Conservation (phyloP, 495 filamentous ascomycete species). For the Bombardia bombarda region DNA sequence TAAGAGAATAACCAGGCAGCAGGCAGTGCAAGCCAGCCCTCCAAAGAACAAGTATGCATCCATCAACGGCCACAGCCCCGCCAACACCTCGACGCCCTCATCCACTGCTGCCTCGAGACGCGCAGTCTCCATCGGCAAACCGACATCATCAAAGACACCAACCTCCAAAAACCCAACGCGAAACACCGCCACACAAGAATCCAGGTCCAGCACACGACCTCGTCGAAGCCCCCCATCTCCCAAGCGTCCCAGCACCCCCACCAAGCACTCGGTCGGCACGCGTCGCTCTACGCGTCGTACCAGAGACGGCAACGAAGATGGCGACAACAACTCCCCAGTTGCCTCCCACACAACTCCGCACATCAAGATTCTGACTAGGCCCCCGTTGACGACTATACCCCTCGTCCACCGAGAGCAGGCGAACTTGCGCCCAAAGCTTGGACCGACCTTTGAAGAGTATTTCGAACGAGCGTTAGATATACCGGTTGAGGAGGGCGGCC, state of each 20-base stretch:
- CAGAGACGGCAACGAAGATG: slow-evolving; percentile 20
- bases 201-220: slow-evolving; percentile 20
- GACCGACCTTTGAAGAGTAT: slow-evolving; percentile 46
- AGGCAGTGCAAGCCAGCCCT: slow-evolving; percentile 21
- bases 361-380: slow-evolving; percentile 35
- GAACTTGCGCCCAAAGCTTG: slow-evolving; percentile 34
- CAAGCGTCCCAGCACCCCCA: slow-evolving; percentile 20
- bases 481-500: slow-evolving; percentile 40
- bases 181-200: slow-evolving; percentile 11
- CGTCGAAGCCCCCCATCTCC: slow-evolving; percentile 28
- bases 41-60: slow-evolving; percentile 9
- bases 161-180: slow-evolving; percentile 10
- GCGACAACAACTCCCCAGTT: slow-evolving; percentile 11
- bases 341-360: slow-evolving; percentile 25
- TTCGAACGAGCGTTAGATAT: slow-evolving; percentile 35
- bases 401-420: slow-evolving; percentile 49
- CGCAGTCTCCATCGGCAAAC: slow-evolving; percentile 12
- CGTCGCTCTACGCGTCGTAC: slow-evolving; percentile 30
- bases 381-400: slow-evolving; percentile 31
- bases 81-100: slow-evolving; percentile 8
- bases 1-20: slow-evolving; percentile 47
- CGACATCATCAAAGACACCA: slow-evolving; percentile 6
- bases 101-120: slow-evolving; percentile 9
- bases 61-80: slow-evolving; percentile 10
- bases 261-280: slow-evolving; percentile 27